phyloP scores from a whole-genome alignment of 2,329 filamentous ascomycete genomes.

The Elsinoe necatrix region DNA sequence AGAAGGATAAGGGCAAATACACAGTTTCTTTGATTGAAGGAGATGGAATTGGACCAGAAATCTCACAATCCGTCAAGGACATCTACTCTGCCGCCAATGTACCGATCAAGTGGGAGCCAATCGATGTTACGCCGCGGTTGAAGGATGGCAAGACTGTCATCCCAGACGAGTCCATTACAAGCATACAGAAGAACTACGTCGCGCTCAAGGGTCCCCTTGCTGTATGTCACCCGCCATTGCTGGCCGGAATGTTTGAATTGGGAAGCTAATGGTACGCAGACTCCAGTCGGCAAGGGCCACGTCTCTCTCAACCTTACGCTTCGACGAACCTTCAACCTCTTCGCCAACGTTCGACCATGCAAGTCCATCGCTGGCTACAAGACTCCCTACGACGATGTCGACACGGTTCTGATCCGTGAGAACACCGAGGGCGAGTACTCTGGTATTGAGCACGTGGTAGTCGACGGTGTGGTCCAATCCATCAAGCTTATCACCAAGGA shows the following conservation, averaged over 20 bases:
- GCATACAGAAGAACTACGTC: constrained; percentile 91
- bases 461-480: constrained; percentile 95
- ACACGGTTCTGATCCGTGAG: constrained; percentile 96
- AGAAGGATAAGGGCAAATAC: constrained; percentile 67
- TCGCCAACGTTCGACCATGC: constrained; percentile 97
- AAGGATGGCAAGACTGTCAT: constrained; percentile 96
- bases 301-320: constrained; percentile 98
- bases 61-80: constrained; percentile 95
- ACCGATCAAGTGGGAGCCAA: constrained; percentile 93
- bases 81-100: constrained; percentile 95
- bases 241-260: neutral
- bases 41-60: constrained; percentile 97
- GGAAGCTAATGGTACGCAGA: constrained; percentile 44
- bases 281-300: constrained; percentile 95
- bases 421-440: constrained; percentile 99
- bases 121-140: constrained; percentile 88
- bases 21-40: constrained; percentile 96
- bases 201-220: constrained; percentile 97
- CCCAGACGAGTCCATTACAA: constrained; percentile 83
- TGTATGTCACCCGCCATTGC: constrained; percentile 44
- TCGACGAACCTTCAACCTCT: constrained; percentile 98
- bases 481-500: constrained; percentile 99
- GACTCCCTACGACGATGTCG: constrained; percentile 94
- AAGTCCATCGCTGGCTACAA: constrained; percentile 95
- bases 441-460: constrained; percentile 95